Evolutionary conservation across 1,139 yeast genomes (phyloP).

Genomic region (Pneumocystis oryctolagi): DNA sequence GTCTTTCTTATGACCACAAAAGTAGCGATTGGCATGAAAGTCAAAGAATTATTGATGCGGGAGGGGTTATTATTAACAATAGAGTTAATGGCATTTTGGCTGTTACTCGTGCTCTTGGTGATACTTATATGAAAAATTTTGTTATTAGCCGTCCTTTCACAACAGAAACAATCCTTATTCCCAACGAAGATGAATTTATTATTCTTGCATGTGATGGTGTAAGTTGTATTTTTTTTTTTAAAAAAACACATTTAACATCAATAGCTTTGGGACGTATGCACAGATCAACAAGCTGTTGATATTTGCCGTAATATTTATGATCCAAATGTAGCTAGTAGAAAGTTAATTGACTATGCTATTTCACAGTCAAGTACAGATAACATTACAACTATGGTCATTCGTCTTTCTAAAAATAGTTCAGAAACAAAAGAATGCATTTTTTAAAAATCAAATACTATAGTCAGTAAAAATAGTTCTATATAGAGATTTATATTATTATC

Average conservation of each 20-base stretch:
- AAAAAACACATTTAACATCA: neutral
- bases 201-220: conserved; percentile 83
- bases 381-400: conserved; percentile 79
- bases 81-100: conserved; percentile 94
- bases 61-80: conserved; percentile 79
- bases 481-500: neutral
- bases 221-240: neutral
- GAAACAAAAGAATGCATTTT: neutral
- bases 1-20: conserved; percentile 87
- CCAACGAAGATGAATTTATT: conserved; percentile 48
- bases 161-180: conserved; percentile 60
- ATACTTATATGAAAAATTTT: conserved; percentile 73
- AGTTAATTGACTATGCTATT: conserved; percentile 61
- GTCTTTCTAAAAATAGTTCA: conserved; percentile 29
- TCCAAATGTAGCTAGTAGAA: conserved; percentile 55
- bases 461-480: neutral
- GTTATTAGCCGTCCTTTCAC: conserved; percentile 90
- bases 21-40: conserved; percentile 72
- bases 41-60: conserved; percentile 56
- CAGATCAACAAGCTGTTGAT: conserved; percentile 69
- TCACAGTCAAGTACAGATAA: conserved; percentile 76
- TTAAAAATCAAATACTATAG: neutral
- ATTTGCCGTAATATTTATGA: conserved; percentile 41
- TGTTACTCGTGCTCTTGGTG: conserved; percentile 90
- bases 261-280: conserved; percentile 70